Evolutionary conservation across 2,329 filamentous ascomycete species (phyloP).

Genomic region (Graphilbum ipis-grandicollis): DNA sequence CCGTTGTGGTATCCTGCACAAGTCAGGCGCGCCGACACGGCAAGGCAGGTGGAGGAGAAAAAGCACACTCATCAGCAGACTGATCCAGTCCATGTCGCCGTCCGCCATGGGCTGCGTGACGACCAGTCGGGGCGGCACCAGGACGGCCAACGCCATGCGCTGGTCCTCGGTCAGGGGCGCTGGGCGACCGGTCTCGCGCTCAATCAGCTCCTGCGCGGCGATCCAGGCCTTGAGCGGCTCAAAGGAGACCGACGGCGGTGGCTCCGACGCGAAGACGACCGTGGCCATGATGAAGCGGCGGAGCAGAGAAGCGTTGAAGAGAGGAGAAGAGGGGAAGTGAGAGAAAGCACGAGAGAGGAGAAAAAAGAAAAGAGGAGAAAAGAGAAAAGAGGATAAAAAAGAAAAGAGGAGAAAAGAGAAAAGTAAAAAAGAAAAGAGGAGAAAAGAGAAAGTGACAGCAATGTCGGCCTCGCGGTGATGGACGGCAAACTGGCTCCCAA

Average conservation of each 20-base stretch:
- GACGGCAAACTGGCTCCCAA: no score
- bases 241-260: neutral
- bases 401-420: neutral
- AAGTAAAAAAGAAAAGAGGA: neutral
- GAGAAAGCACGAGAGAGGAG: neutral
- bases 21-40: no score
- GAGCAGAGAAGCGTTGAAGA: neutral
- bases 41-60: no score
- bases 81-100: slow-evolving; percentile 18
- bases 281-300: neutral
- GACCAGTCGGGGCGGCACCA: slow-evolving; percentile 10
- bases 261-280: no score
- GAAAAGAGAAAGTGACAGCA: no score
- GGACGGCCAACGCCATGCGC: slow-evolving; percentile 20
- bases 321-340: neutral
- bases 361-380: neutral
- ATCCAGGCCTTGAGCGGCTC: slow-evolving; percentile 20
- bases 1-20: slow-evolving; percentile 16
- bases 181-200: slow-evolving; percentile 14
- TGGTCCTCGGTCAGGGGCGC: slow-evolving; percentile 21
- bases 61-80: slow-evolving; percentile 20
- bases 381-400: no score
- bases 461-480: no score
- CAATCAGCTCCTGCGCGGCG: slow-evolving; percentile 19
- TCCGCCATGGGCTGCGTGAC: neutral